phyloP scores from a whole-genome alignment of 371 early-diverging fungal genomes.

The Mortierella sp. region DNA sequence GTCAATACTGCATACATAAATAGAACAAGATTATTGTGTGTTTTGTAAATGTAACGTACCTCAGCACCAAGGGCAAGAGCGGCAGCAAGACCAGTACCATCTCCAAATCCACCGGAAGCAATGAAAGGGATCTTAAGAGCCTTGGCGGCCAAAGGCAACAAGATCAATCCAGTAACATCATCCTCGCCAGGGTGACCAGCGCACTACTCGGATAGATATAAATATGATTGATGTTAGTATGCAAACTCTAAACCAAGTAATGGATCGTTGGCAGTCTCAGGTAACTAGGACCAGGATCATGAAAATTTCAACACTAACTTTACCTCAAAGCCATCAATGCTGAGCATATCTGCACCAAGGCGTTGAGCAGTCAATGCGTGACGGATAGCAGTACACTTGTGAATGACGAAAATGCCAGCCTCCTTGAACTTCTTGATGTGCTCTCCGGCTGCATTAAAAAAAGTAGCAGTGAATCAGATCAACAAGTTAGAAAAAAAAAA shows the following conservation, averaged over 20 bases:
- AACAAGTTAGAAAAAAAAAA: not conserved
- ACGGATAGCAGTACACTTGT: slow-evolving; percentile 84
- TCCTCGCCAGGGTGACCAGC: slow-evolving; percentile 91
- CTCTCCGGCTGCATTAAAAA: slow-evolving; percentile 63
- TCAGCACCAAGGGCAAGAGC: slow-evolving; percentile 84
- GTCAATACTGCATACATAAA: not conserved
- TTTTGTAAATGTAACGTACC: slow-evolving; percentile 19
- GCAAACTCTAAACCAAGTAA: too few species aligned
- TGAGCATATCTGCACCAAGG: slow-evolving; percentile 74
- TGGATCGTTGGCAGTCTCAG: too few species aligned
- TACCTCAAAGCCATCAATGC: slow-evolving; percentile 82
- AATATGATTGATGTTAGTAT: too few species aligned
- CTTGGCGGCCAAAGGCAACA: slow-evolving; percentile 81
- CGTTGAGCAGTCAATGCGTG: slow-evolving; percentile 78
- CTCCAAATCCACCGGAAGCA: slow-evolving; percentile 87
- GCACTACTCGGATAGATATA: slow-evolving; percentile 57
- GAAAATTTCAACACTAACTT: too few species aligned
- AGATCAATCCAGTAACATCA: slow-evolving; percentile 78
- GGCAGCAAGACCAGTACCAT: slow-evolving; percentile 84
- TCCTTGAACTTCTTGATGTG: slow-evolving; percentile 82
- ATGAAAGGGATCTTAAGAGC: slow-evolving; percentile 76
- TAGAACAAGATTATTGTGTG: not conserved
- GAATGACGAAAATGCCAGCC: slow-evolving; percentile 79
- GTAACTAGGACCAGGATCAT: not conserved
- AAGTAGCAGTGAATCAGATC: not conserved